Base-by-base conservation (phyloP, 2,329 filamentous ascomycete genomes). In the Fusarium sublunatum region DNA sequence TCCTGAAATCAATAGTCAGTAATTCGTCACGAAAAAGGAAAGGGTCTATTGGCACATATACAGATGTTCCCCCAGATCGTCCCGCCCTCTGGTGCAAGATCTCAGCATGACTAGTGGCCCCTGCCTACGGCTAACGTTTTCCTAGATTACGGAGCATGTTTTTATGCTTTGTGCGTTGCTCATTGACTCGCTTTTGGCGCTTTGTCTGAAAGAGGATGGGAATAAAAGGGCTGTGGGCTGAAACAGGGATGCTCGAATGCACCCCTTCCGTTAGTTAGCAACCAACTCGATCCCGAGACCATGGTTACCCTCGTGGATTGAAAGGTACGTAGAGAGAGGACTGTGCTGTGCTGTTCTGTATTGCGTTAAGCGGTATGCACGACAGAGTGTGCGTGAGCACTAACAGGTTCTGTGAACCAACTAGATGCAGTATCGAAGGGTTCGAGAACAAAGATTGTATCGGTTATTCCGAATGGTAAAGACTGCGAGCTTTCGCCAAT, bases 31-130 rank as follows among this genome's bases (percentile, higher is more conserved):
- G 29, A 29, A 57, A 58, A 43, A 57, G 41, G 32, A 58, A 61
- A 61, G 32, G 31, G 53, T 44, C 49, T 40, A 3, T 19, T 19
- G 19, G 19, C 19, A 19, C 19, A 19, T 19, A 29, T 29, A 34
- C 36, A 49, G 24, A 45, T 38, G 43, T 35, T 52, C 52, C 58
- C 61, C 61, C 52, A 69, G 65, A 68, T 68, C 65, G 59, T 67
- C 65, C 65, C 65, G 65, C 54, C 50, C 45, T 53, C 52, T 50
- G 48, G 60, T 62, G 63, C 55, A 49, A 67, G 65, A 68, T 68
- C 65, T 40, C 48, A 54, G 32, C 36, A 44, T 51, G 31, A 57
- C 47, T 52, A 56, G 41, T 19, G 39, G 22, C 31, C 51, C 47
- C 42, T 56, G 35, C 36, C 22, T 34, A 25, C 57, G 56, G 56